A percentile compares a stretch with the other conserved stretches of the same genome.
These are phyloP conservation scores for Umbelopsis isabellina DNA, from an alignment of 192 early-diverging fungal genomes.

Conservation along the genomic window DNA sequence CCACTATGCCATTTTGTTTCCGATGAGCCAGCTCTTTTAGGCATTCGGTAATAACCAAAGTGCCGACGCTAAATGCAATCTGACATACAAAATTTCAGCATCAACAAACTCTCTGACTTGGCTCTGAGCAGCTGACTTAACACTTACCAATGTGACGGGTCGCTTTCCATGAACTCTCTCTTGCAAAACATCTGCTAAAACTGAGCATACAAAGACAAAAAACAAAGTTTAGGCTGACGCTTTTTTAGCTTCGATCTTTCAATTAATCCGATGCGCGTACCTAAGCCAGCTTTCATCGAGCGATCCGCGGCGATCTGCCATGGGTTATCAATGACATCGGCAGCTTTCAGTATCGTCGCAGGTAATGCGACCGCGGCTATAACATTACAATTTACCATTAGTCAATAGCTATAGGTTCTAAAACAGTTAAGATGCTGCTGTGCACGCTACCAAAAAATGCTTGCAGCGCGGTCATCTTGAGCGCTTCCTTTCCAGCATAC, in stretches of 20 bases:
- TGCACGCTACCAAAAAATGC: conserved; percentile 47
- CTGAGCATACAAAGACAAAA: conserved; percentile 13
- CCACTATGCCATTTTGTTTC: conserved; percentile 46
- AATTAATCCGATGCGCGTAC: conserved; percentile 23
- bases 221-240: too few relatives aligned
- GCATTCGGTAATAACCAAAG: conserved; percentile 61
- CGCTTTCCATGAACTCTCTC: conserved; percentile 60
- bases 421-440: neutral
- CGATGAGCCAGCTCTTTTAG: conserved; percentile 52
- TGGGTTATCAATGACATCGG: conserved; percentile 63
- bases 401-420: too few relatives aligned
- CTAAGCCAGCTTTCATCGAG: conserved; percentile 54
- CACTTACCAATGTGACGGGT: conserved; percentile 51
- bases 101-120: neutral
- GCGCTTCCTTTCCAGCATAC: conserved; percentile 51
- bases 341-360: conserved; percentile 50
- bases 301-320: conserved; percentile 61
- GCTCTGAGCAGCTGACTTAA: neutral
- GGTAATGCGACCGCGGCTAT: conserved; percentile 55
- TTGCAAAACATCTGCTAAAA: conserved; percentile 57
- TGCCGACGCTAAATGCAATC: conserved; percentile 60
- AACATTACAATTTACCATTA: neutral
- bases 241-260: too few relatives aligned
- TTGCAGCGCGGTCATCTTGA: conserved; percentile 53
- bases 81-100: neutral